A percentile compares a stretch with the other conserved stretches of the same genome.
These are phyloP conservation scores for Aspergillus fijiensis DNA, from an alignment of 2,329 filamentous ascomycete species.

Conservation along the genomic window DNA sequence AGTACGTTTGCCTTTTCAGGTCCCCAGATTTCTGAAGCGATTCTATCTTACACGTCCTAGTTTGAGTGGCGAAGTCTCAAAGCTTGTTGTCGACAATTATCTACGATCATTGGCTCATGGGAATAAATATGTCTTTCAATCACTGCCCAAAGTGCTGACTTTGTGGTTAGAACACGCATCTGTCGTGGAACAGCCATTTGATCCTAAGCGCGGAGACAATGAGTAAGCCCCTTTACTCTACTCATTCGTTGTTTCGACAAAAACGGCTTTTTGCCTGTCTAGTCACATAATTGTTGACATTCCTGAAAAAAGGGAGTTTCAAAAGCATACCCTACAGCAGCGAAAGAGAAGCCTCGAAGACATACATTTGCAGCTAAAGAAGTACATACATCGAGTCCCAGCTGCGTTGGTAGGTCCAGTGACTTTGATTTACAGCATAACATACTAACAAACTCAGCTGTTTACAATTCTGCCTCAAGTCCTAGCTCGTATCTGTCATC, in stretches of 20 bases:
- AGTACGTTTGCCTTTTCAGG: constrained; percentile 37
- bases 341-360: constrained; percentile 65
- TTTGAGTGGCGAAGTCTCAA: constrained; percentile 77
- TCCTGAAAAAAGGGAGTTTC: constrained; percentile 40
- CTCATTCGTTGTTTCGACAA: not conserved
- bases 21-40: not conserved
- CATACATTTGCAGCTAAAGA: constrained; percentile 73
- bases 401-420: constrained; percentile 41
- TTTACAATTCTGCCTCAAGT: constrained; percentile 79
- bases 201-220: constrained; percentile 50
- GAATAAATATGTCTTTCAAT: constrained; percentile 95
- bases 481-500: constrained; percentile 91
- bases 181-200: constrained; percentile 62
- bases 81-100: constrained; percentile 91
- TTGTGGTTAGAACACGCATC: constrained; percentile 91
- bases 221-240: constrained; percentile 32
- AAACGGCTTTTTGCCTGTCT: not conserved
- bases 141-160: constrained; percentile 84
- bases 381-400: constrained; percentile 64
- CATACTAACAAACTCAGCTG: constrained; percentile 34
- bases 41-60: constrained; percentile 35
- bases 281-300: constrained; percentile 6
- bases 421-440: not conserved
- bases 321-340: constrained; percentile 47
- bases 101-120: constrained; percentile 81